Evolutionary conservation across 208 protist genomes (phyloP).

Genomic region (Leishmania braziliensis): DNA sequence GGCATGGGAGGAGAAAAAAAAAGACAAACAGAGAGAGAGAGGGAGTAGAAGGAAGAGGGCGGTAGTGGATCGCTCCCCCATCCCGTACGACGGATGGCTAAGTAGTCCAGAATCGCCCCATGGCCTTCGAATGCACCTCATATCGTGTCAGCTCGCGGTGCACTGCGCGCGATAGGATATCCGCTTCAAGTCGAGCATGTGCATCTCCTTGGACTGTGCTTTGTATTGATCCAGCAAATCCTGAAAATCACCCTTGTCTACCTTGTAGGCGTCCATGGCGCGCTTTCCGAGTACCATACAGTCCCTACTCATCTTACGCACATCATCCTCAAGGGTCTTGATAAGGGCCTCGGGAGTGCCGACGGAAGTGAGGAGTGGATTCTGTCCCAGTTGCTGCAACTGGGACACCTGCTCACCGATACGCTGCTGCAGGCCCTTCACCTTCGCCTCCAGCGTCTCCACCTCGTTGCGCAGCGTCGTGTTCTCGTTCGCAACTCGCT

Average conservation of each 20-base stretch:
- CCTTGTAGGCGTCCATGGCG: conserved; percentile 46
- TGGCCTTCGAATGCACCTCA: not conserved
- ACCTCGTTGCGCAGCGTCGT: conserved; percentile 48
- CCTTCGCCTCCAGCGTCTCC: conserved; percentile 50
- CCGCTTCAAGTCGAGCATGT: conserved; percentile 76
- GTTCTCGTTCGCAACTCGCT: conserved; percentile 62
- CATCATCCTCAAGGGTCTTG: conserved; percentile 66
- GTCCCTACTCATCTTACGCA: conserved; percentile 42
- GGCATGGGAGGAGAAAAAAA: not conserved
- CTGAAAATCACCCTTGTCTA: conserved; percentile 54
- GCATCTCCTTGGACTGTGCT: conserved; percentile 53
- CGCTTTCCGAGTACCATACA: conserved; percentile 36
- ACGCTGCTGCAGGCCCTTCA: conserved; percentile 46
- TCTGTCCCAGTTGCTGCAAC: conserved; percentile 46
- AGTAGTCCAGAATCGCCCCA: not conserved
- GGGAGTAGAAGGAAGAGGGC: not conserved
- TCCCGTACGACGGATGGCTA: too few species aligned
- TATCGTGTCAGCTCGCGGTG: conserved; percentile 4
- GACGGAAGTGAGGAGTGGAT: conserved; percentile 54
- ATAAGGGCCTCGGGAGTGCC: conserved; percentile 66
- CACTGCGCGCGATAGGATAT: conserved; percentile 45
- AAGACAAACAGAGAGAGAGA: not conserved
- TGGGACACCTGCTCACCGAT: conserved; percentile 54
- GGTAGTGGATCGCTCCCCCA: not conserved
- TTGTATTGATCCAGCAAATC: conserved; percentile 59